These are phyloP conservation scores for Lupinus albus DNA, from an alignment of 306 rosid species.

Conservation along the genomic window DNA sequence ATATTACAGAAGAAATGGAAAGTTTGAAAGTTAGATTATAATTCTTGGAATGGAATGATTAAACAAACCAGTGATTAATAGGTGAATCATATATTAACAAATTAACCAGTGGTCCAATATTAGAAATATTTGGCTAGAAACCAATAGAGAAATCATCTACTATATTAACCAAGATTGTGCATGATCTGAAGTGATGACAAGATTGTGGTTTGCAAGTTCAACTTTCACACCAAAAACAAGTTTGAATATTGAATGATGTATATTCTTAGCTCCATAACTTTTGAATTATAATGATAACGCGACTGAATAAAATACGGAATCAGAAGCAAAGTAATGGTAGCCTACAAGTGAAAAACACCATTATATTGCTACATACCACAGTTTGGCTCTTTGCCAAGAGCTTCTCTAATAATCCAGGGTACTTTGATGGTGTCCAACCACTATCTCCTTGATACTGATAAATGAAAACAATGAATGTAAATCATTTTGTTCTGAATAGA, in stretches of 20 bases:
- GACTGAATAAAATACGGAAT: conserved; percentile 28
- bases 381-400: conserved; percentile 87
- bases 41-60: conserved; percentile 10
- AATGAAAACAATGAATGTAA: conserved; percentile 32
- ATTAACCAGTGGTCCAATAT: background rate
- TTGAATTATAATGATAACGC: background rate
- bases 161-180: background rate
- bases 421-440: conserved; percentile 91
- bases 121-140: background rate
- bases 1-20: background rate
- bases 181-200: background rate
- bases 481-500: background rate
- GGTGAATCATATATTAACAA: background rate
- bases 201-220: conserved; percentile 9
- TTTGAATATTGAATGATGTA: background rate
- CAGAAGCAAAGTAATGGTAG: conserved; percentile 16
- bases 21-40: background rate
- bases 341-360: conserved; percentile 27
- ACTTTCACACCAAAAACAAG: background rate
- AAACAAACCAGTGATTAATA: background rate
- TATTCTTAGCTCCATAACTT: background rate
- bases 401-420: conserved; percentile 87
- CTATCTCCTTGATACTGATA: conserved; percentile 94
- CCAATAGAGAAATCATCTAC: background rate
- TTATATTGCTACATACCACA: conserved; percentile 68